Conservation (phyloP, 805 yeast genomes). For the Lachancea meyersii region DNA sequence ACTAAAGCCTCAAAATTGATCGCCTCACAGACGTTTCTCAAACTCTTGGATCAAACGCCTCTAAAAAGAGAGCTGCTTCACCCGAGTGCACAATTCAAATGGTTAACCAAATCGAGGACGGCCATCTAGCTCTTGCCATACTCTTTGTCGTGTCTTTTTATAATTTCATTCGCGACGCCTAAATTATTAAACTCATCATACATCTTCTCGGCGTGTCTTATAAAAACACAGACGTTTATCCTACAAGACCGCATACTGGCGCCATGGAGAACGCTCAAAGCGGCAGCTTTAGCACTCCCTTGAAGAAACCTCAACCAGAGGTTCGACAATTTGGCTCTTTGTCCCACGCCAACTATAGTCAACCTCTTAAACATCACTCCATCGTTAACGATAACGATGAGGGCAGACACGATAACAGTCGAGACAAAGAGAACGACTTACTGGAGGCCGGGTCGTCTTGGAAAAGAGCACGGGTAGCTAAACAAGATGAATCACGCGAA, state of each 20-base stretch:
- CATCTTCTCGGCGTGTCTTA: background rate
- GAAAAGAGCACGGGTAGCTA: slow-evolving; percentile 1
- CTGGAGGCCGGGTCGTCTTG: background rate
- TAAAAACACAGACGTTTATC: background rate
- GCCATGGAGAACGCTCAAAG: slow-evolving; percentile 1
- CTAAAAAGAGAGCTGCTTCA: too few species aligned
- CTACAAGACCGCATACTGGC: background rate
- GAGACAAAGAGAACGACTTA: background rate
- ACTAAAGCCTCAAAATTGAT: too few species aligned
- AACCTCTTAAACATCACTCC: background rate
- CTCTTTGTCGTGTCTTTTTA: too few species aligned
- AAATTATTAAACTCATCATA: background rate
- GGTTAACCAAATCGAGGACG: too few species aligned
- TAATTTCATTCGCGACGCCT: too few species aligned
- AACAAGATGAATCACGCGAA: background rate
- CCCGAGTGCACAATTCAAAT: too few species aligned
- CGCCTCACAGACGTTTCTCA: too few species aligned
- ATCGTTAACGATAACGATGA: background rate
- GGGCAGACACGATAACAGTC: background rate
- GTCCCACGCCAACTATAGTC: background rate
- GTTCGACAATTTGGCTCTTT: background rate
- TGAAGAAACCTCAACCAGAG: background rate
- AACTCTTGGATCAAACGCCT: too few species aligned
- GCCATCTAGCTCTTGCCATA: too few species aligned
- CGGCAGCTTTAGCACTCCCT: slow-evolving; percentile 6